A percentile compares a stretch with the other conserved stretches of the same genome.
These are phyloP conservation scores for Alternaria sp. DNA, from an alignment of 2,329 filamentous ascomycete genomes.

Conservation along the genomic window DNA sequence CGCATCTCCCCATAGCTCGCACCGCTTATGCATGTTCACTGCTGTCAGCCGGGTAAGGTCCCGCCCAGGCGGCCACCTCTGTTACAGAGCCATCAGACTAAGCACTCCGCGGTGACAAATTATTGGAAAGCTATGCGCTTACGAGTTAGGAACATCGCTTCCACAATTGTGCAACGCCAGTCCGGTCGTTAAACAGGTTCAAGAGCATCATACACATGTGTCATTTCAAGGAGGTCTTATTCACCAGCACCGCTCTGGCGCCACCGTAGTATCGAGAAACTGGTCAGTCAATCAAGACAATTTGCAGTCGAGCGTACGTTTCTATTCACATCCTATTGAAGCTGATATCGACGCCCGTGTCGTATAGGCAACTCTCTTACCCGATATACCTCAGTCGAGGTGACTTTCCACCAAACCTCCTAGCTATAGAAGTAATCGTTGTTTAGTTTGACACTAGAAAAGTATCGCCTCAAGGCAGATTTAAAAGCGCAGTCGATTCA, in stretches of 20 bases:
- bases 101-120: slow-evolving; percentile 16
- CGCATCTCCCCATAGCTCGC: not conserved
- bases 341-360: not conserved
- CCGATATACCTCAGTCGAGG: not conserved
- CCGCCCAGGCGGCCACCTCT: slow-evolving; percentile 5
- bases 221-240: not conserved
- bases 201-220: not conserved
- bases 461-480: not conserved
- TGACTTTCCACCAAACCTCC: not conserved
- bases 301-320: not conserved
- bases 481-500: not conserved
- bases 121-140: not conserved
- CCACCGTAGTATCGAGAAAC: not conserved
- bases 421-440: not conserved
- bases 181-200: not conserved
- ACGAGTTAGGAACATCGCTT: not conserved
- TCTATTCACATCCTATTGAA: not conserved
- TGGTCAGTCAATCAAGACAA: not conserved
- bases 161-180: not conserved
- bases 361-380: not conserved
- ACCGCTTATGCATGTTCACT: slow-evolving; percentile 4
- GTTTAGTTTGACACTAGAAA: not conserved
- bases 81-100: not conserved
- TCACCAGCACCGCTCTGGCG: not conserved
- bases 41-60: not conserved